Conservation (phyloP, 2,329 filamentous ascomycete species). For the Xylaria sp. region DNA sequence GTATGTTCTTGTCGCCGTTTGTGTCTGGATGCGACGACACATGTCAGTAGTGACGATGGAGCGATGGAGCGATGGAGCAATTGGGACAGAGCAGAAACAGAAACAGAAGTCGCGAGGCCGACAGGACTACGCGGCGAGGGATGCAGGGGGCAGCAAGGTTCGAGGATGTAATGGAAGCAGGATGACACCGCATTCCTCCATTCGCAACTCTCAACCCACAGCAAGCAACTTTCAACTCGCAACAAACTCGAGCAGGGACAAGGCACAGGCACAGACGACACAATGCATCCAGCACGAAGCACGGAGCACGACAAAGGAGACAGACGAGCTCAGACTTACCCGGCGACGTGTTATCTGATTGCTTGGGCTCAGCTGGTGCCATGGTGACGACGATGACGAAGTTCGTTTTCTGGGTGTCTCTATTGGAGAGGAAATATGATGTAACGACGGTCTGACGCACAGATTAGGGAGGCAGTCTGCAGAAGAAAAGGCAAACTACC, state of each 20-base stretch:
- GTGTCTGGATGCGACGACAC: slow-evolving; percentile 34
- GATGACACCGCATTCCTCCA: slow-evolving; percentile 2
- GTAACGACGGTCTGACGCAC: slow-evolving; percentile 32
- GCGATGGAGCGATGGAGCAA: slow-evolving; percentile 10
- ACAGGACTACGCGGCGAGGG: too few species aligned
- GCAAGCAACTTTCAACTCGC: too few species aligned
- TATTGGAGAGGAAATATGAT: slow-evolving; percentile 32
- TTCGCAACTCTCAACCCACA: too few species aligned
- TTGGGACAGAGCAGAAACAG: not conserved
- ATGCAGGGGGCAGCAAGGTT: slow-evolving; percentile 4
- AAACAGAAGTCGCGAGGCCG: not conserved
- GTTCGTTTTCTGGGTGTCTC: slow-evolving; percentile 28
- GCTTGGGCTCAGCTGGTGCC: slow-evolving; percentile 33
- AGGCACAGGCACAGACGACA: slow-evolving; percentile 7
- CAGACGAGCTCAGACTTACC: slow-evolving; percentile 25
- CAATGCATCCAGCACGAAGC: not conserved
- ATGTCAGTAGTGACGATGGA: slow-evolving; percentile 22
- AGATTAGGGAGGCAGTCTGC: slow-evolving; percentile 31
- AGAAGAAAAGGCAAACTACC: slow-evolving; percentile 32
- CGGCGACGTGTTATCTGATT: slow-evolving; percentile 32
- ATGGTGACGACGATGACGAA: slow-evolving; percentile 35
- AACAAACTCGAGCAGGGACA: too few species aligned
- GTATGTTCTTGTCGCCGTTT: slow-evolving; percentile 41
- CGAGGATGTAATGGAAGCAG: not conserved
- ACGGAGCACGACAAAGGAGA: slow-evolving; percentile 1